Base-by-base conservation (phyloP, 139 green algal species). In the Asterochloris erici region DNA sequence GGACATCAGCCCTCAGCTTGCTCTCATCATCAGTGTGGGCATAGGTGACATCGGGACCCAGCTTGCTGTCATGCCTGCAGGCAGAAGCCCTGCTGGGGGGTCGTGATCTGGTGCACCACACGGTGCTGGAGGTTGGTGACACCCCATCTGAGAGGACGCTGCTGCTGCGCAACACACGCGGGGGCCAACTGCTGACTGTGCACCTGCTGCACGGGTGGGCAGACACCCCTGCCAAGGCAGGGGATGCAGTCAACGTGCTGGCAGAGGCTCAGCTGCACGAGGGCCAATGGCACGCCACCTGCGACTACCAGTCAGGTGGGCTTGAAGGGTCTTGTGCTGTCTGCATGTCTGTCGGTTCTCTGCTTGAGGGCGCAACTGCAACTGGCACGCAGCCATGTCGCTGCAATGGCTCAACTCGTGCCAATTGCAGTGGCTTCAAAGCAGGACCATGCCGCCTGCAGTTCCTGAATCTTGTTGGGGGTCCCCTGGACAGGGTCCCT, bases 161-260 rank as follows among this genome's bases (percentile, higher is more conserved):
- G 77, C 85, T 79, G 24, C 86, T 91, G 83, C 79, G 87, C 63
- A 91, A 90, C 77, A 86, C 87, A 27, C 87, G 87, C 77, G 88
- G 87, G 84, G 84, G 69, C 11, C 61, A 15, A 1, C 84, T 91
- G 61, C 81, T 93, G 24, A 81, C 77, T n/a, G 88, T 87, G 23
- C 88, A 92, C 63, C 83, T 96, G 73, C 69, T 62, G 11, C 77
- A 91, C 54, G 79, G 84, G 73, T 96, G 92, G 92, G 68, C 38
- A 2, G 87, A 93, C 70, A 86, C 86, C 61, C 86, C 80, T 13
- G 85, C 91, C 24, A 63, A 78, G 60, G 62, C 84, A 15, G 92
- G 91, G 6, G 92, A 96, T 78, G 68, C 74, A 23, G 87, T 94
- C 54, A 95, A 96, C 79, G 62, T 97, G 60, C 27, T 88, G 38